Evolutionary conservation across 768 basidiomycete species (phyloP).

Genomic region (Postia placenta): DNA sequence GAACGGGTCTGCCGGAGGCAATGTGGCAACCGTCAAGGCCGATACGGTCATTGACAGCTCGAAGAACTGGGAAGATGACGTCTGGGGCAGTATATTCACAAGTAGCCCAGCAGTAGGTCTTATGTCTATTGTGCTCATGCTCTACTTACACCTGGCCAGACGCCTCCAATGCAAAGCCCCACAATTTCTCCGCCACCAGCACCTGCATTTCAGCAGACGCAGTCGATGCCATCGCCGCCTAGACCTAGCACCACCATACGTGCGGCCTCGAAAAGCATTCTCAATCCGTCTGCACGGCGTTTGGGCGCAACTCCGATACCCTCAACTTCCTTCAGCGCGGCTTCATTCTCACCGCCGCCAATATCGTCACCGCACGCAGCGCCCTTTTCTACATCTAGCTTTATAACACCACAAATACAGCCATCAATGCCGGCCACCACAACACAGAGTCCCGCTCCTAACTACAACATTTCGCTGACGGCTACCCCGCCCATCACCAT

Average conservation of each 20-base stretch:
- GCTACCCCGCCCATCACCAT: conserved; percentile 17
- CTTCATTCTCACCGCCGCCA: conserved; percentile 12
- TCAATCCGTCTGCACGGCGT: conserved; percentile 16
- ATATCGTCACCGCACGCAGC: conserved; percentile 8
- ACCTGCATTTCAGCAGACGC: conserved; percentile 18
- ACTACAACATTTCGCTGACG: conserved; percentile 49
- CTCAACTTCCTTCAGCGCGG: conserved; percentile 27
- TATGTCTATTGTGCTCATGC: background rate
- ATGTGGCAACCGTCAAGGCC: conserved; percentile 38
- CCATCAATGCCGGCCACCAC: conserved; percentile 23
- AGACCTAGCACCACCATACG: conserved; percentile 12
- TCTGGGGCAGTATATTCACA: conserved; percentile 75
- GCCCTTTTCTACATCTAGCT: conserved; percentile 9
- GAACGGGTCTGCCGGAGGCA: conserved; percentile 30
- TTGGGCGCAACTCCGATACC: conserved; percentile 33
- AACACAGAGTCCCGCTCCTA: conserved; percentile 35
- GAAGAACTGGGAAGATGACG: conserved; percentile 71
- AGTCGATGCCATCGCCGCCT: conserved; percentile 35
- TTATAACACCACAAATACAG: conserved; percentile 7
- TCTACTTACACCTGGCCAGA: conserved; percentile 4
- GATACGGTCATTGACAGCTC: conserved; percentile 34
- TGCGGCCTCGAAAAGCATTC: conserved; percentile 7
- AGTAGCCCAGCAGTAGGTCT: conserved; percentile 30
- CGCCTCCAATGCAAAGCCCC: conserved; percentile 21
- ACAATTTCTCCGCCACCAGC: conserved; percentile 18